Base-by-base conservation (phyloP, 225 moss, liverwort and hornwort genomes). In the Climacium dendroides region DNA sequence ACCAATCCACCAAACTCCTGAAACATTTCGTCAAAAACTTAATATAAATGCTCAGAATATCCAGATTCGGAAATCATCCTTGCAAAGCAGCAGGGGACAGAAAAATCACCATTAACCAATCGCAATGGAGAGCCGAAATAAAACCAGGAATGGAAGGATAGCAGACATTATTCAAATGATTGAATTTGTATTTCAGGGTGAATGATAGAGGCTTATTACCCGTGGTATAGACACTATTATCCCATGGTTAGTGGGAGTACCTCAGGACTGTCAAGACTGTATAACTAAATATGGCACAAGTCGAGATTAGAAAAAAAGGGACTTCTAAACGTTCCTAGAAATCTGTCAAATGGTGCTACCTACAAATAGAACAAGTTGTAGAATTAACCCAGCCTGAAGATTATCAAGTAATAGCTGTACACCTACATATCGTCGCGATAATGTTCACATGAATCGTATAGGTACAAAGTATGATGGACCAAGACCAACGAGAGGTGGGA, bases 221-320 rank as follows among this genome's bases (percentile, higher is more conserved):
- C 85, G 72, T 78, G 87, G 73, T 89, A 87, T 91, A 65, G 71
- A 87, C 45, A 80, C 69, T 73, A 79, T 66, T 60, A 66, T 74
- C 83, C 91, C 85, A 63, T 34, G 74, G 74, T 74, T 37, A 79
- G 81, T 87, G 89, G 83, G 54, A 69, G 47, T 74, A 83, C 79
- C 79, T 59, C 53, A 87, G 47, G 59, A 79, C 86, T 86, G 48
- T 74, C 88, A 61, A 66, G 59, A 48, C 69, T 86, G 75, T 84
- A 62, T 45, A 85, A 83, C 79, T 91, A 87, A 76, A 90, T 90
- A 90, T 93, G 90, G 93, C 90, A 91, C 89, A 93, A 85, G 79
- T 62, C 75, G 60, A 55, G 67, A 70, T 62, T 18, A 67, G 65
- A 43, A 64, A 84, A 45, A 70, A 53, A 48, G n/a, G 77, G 28